These are phyloP conservation scores for Arthrobotrys musiformis DNA, from an alignment of 2,329 filamentous ascomycete genomes.

Conservation along the genomic window DNA sequence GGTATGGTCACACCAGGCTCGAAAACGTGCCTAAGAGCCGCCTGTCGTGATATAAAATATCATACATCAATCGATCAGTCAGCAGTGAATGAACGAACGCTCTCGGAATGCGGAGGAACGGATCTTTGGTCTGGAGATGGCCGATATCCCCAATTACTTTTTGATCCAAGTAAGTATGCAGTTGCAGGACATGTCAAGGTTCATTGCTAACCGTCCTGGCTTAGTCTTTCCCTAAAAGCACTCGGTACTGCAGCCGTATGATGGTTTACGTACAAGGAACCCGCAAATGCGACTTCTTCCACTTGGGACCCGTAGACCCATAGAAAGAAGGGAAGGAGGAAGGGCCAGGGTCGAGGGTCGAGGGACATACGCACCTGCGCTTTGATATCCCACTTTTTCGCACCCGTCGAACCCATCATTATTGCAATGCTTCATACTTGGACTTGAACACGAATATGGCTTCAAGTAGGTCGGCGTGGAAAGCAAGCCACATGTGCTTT, in stretches of 20 bases:
- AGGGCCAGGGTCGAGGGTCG: not conserved
- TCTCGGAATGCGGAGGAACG: constrained; percentile 17
- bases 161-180: too few relatives aligned
- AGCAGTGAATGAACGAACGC: not conserved
- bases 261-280: constrained; percentile 33
- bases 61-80: too few relatives aligned
- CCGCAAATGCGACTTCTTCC: constrained; percentile 5
- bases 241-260: constrained; percentile 5
- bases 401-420: too few relatives aligned
- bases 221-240: not conserved
- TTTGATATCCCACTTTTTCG: constrained; percentile 24
- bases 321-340: constrained; percentile 1
- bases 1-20: not conserved
- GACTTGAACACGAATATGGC: not conserved
- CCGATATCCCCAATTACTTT: constrained; percentile 3
- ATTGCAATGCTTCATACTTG: not conserved
- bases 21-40: not conserved
- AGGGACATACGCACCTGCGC: constrained; percentile 15
- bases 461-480: not conserved
- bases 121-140: constrained; percentile 6
- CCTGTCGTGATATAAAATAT: not conserved
- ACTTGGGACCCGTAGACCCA: not conserved
- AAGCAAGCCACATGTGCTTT: constrained; percentile 10
- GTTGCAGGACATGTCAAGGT: not conserved
- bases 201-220: not conserved